Conservation (phyloP, 495 filamentous ascomycete genomes). For the Hypoxylon crocopeplum region DNA sequence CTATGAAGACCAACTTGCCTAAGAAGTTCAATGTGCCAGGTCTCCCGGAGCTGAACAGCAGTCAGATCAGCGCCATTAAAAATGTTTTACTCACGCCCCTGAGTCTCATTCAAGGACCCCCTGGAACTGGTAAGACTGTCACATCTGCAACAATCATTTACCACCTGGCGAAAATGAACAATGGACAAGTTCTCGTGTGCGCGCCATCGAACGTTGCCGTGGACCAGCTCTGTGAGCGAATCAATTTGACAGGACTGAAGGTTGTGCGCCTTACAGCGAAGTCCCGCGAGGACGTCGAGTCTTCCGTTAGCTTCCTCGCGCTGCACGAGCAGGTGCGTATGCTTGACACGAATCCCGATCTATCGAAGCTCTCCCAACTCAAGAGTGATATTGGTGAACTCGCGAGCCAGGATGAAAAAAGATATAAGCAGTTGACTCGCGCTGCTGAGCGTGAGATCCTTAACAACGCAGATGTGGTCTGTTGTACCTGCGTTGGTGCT, state of each 20-base stretch:
- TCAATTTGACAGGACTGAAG: slow-evolving; percentile 93
- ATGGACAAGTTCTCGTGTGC: slow-evolving; percentile 93
- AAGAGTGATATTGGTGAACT: slow-evolving; percentile 92
- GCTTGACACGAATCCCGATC: slow-evolving; percentile 93
- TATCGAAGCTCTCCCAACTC: slow-evolving; percentile 88
- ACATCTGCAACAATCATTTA: slow-evolving; percentile 99
- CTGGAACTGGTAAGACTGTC: slow-evolving; percentile 97
- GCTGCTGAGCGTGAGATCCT: slow-evolving; percentile 95
- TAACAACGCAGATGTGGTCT: slow-evolving; percentile 96
- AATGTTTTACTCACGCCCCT: slow-evolving; percentile 91
- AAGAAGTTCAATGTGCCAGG: slow-evolving; percentile 97
- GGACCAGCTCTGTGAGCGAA: slow-evolving; percentile 97
- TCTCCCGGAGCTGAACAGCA: slow-evolving; percentile 92
- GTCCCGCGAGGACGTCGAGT: slow-evolving; percentile 97
- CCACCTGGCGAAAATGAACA: slow-evolving; percentile 93
- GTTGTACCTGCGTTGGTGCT: slow-evolving; percentile 98
- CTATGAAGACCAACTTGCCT: slow-evolving; percentile 95
- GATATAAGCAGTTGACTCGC: slow-evolving; percentile 92
- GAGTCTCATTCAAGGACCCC: slow-evolving; percentile 95
- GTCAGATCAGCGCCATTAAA: slow-evolving; percentile 96
- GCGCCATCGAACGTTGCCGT: slow-evolving; percentile 99
- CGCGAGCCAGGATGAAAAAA: slow-evolving; percentile 97
- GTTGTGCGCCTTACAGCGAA: slow-evolving; percentile 98
- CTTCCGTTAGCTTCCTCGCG: slow-evolving; percentile 91
- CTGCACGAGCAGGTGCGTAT: slow-evolving; percentile 97